These are phyloP conservation scores for Trichoderma sp. DNA, from an alignment of 2,329 filamentous ascomycete genomes.

Conservation along the genomic window DNA sequence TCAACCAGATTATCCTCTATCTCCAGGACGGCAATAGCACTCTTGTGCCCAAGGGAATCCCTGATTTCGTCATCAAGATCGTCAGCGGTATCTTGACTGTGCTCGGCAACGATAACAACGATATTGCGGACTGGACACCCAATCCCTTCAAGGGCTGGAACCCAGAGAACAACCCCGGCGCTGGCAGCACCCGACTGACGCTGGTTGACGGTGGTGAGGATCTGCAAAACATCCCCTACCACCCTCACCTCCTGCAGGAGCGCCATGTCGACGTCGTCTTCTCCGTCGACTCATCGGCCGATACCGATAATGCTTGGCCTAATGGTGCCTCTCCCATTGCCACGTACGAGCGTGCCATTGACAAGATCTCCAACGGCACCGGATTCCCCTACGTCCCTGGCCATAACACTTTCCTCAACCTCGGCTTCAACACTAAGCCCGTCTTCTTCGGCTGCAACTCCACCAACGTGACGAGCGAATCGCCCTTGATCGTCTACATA, in stretches of 20 bases:
- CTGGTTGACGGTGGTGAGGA: conserved; percentile 83
- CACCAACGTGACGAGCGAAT: conserved; percentile 48
- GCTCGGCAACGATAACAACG: conserved; percentile 64
- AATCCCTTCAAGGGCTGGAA: conserved; percentile 62
- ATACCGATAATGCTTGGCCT: conserved; percentile 59
- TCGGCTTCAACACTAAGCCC: conserved; percentile 59
- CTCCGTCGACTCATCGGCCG: conserved; percentile 64
- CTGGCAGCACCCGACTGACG: conserved; percentile 57
- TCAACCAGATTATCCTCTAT: conserved; percentile 74
- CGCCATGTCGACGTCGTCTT: conserved; percentile 63
- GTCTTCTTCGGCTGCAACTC: conserved; percentile 68
- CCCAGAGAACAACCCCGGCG: conserved; percentile 43
- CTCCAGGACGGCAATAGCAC: conserved; percentile 50
- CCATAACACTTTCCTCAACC: conserved; percentile 56
- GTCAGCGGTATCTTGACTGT: conserved; percentile 52
- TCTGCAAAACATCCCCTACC: conserved; percentile 75
- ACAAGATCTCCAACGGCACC: conserved; percentile 51
- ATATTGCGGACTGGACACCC: conserved; percentile 70
- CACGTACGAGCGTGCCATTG: conserved; percentile 56
- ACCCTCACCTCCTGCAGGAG: conserved; percentile 56
- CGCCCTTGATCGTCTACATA: conserved; percentile 81
- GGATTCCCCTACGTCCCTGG: conserved; percentile 61
- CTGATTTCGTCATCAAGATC: conserved; percentile 44
- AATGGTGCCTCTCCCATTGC: conserved; percentile 60
- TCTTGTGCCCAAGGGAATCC: conserved; percentile 52